phyloP scores from a whole-genome alignment of 2,329 filamentous ascomycete genomes.

The Neoarthrinium moseri region DNA sequence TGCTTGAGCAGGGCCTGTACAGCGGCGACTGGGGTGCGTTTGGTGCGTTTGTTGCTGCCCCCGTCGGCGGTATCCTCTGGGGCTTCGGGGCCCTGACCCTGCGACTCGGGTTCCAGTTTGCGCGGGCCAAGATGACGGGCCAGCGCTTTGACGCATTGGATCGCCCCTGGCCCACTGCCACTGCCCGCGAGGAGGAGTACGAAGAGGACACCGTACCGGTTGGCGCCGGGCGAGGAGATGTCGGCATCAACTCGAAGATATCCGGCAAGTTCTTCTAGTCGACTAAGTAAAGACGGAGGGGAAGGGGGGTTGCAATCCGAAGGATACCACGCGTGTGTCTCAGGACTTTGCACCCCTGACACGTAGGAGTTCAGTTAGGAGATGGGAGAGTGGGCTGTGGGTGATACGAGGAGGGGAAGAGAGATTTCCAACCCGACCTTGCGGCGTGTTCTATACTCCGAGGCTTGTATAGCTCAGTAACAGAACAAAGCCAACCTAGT shows the following conservation, averaged over 20 bases:
- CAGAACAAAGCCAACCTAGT: too few species aligned
- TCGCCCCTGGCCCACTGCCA: conserved; percentile 37
- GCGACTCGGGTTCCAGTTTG: conserved; percentile 59
- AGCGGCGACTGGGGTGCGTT: conserved; percentile 78
- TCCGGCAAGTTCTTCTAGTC: conserved; percentile 56
- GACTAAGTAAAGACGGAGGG: neutral
- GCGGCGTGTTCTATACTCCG: too few species aligned
- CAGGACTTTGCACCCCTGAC: too few species aligned
- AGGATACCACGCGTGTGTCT: too few species aligned
- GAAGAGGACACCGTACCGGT: conserved; percentile 23
- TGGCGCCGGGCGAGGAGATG: conserved; percentile 28
- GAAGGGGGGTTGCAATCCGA: too few species aligned
- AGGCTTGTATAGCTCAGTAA: too few species aligned
- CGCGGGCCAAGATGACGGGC: conserved; percentile 56
- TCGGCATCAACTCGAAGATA: conserved; percentile 27
- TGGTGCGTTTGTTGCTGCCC: conserved; percentile 79
- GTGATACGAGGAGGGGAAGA: too few species aligned
- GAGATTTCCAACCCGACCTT: too few species aligned
- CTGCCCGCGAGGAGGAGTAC: conserved; percentile 15
- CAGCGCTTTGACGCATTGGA: conserved; percentile 68
- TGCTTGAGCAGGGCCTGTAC: conserved; percentile 74
- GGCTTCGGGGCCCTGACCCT: conserved; percentile 61
- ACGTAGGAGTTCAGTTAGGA: too few species aligned
- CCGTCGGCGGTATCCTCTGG: conserved; percentile 72
- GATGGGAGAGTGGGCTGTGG: too few species aligned